Base-by-base conservation (phyloP, 2,329 filamentous ascomycete genomes). In the Ramichloridium luteum region DNA sequence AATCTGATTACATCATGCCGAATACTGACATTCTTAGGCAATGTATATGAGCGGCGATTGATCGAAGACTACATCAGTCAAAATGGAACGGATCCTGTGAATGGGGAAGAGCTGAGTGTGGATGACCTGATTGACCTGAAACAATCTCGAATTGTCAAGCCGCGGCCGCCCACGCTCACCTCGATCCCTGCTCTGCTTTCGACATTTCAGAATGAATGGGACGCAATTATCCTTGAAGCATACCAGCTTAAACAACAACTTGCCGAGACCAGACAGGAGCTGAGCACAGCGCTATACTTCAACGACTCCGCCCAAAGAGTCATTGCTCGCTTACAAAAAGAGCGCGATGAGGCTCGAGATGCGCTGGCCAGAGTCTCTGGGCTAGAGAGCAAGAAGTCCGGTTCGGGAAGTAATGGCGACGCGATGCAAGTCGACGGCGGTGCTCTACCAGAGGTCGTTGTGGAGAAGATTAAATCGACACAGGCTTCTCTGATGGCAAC, bases 181-280 rank as follows among this genome's bases (percentile, higher is more conserved):
- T 98, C 90, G 22, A 93, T 98, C 53, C 90, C 90, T 13, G 85
- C 90, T 12, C 73, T 98, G 34, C 79, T 98, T 34, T 80, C 83
- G 30, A 80, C 86, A 23, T 96, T 98, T 58, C 90, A 98, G 58
- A 93, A 93, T 57, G 90, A 98, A 67, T 98, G 90, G 90, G 90
- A 98, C 56, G 79, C 86, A 6, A 64, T 94, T 27, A 83, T 88
- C 9, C 67, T 96, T 20, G 90, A 98, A 62, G 82, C 84, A 30
- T 94, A 85, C 57, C 90, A 83, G 45, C 64, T 96, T 38, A 80
- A 82, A 61, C 82, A 94, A 57, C 84, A 93, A 54, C 67, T 98
- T 40, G 71, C 79, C 31, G 82, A 93, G 55, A 93, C 86, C 25
- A 71, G 88, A 44, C 86, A 94, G 61, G 90, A 98, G 64, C 73